A percentile compares a stretch with the other conserved stretches of the same genome.
These are phyloP conservation scores for Magnusiomyces paraingens DNA, from an alignment of 1,139 yeast genomes.

Conservation along the genomic window DNA sequence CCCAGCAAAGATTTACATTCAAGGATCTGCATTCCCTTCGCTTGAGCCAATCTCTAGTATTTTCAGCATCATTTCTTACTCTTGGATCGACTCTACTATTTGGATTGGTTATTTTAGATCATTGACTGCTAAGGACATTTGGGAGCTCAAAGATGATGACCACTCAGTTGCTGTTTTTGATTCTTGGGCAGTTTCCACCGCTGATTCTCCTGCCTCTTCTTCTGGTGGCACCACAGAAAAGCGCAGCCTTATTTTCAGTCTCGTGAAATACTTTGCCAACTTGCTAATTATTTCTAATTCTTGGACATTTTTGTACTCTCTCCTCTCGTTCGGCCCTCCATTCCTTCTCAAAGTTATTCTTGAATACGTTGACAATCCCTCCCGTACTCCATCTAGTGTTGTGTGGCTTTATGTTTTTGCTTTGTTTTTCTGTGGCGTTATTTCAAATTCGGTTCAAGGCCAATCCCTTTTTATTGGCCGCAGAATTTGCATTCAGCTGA, in stretches of 20 bases:
- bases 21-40: conserved; percentile 51
- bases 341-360: conserved; percentile 67
- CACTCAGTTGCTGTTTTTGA: conserved; percentile 66
- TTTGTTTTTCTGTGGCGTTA: conserved; percentile 59
- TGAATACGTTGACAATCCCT: conserved; percentile 76
- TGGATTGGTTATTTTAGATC: conserved; percentile 56
- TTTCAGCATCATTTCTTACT: conserved; percentile 56
- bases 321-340: conserved; percentile 71
- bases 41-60: conserved; percentile 65
- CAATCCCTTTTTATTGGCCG: conserved; percentile 86
- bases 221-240: conserved; percentile 14
- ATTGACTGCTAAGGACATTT: conserved; percentile 58
- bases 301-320: conserved; percentile 64
- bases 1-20: conserved; percentile 34
- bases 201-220: conserved; percentile 41
- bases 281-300: conserved; percentile 59
- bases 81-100: conserved; percentile 71
- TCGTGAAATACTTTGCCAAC: conserved; percentile 55
- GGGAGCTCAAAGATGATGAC: conserved; percentile 82
- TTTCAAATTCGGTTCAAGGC: conserved; percentile 62
- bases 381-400: conserved; percentile 51
- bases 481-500: conserved; percentile 85
- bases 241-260: conserved; percentile 42
- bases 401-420: conserved; percentile 85
- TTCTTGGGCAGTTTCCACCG: conserved; percentile 15